These are phyloP conservation scores for Erucastrum elatum DNA, from an alignment of 345 rosid species.

Conservation along the genomic window DNA sequence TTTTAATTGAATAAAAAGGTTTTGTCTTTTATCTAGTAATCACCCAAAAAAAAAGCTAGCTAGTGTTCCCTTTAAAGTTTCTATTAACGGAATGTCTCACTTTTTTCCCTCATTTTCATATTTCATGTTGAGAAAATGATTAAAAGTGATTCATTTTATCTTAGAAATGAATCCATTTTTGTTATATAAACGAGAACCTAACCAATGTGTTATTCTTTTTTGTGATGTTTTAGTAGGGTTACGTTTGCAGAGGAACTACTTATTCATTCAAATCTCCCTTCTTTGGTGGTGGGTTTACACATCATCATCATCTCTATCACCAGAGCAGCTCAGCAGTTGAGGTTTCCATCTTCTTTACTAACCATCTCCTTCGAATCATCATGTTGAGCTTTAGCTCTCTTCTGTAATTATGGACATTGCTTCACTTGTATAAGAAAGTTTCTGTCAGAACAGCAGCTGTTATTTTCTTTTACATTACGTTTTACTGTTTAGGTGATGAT, in stretches of 20 bases:
- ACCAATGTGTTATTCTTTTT: slow-evolving; percentile 34
- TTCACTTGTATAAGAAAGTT: background rate
- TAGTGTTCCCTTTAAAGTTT: background rate
- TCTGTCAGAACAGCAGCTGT: background rate
- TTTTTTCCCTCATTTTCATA: background rate
- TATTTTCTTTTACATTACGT: background rate
- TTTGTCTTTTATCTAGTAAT: background rate
- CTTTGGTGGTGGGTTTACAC: slow-evolving; percentile 40
- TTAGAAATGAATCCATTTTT: background rate
- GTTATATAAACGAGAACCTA: slow-evolving; percentile 2
- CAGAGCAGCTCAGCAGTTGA: slow-evolving; percentile 70
- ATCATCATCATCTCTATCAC: slow-evolving; percentile 52
- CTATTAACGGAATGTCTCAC: background rate
- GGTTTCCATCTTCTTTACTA: slow-evolving; percentile 40
- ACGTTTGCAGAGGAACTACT: slow-evolving; percentile 53
- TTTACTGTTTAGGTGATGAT: background rate
- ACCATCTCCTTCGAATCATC: background rate
- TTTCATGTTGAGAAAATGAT: background rate
- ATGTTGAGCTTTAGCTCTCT: background rate
- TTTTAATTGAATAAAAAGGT: background rate
- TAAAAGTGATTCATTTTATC: background rate
- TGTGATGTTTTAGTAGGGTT: slow-evolving; percentile 71
- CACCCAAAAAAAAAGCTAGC: background rate
- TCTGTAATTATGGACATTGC: background rate
- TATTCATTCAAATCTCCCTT: slow-evolving; percentile 49